Evolutionary conservation across 306 rosid species (phyloP), one percentile per base, ranked within the genome.

Genomic region (Fagus crenata): DNA sequence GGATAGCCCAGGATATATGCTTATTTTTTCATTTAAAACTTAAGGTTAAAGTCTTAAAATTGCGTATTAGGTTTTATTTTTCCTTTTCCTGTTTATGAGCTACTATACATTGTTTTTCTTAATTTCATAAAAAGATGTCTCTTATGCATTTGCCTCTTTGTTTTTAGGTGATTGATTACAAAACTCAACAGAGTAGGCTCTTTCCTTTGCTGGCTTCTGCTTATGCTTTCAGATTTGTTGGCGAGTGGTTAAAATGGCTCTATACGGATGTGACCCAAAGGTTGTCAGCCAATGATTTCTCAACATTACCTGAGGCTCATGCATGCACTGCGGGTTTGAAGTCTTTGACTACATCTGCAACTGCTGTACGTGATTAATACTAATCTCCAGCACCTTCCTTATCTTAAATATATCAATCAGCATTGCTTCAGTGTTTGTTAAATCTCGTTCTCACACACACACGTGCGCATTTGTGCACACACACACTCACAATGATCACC

Each of bases 271-370:
- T 95, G 71, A 87, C 93, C 8, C 85, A 86, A 85, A 89, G 91
- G 85, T 84, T 95, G 89, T 87, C 84, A 78, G 93, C 88, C 78
- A 89, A 74, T 58, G 97, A 95, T 54, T 95, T 90, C 81, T 86
- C 97, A 12, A 92, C 97, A 56, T 87, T 95, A 81, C 91, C 99
- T 4, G 99, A 95, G 89, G 97, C 96, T 74, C 99, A 95, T 87
- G 97, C 99, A 42, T 95, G 99, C 84, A 92, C 99, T 60, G 97
- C 99, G 1, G 99, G 99, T 56, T 89, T 95, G 90, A 95, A 95
- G 88, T 92, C 97, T 43, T 63, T 95, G 90, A 95, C 99, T 51
- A 95, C 99, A 33, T 76, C 96, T 12, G 92, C 85, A 56, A 90
- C 99, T 83, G 96, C 99, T 81, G 99, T 95, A 91, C 22, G 98